Conservation (phyloP, 768 basidiomycete species). For the Termitomyces sp. region DNA sequence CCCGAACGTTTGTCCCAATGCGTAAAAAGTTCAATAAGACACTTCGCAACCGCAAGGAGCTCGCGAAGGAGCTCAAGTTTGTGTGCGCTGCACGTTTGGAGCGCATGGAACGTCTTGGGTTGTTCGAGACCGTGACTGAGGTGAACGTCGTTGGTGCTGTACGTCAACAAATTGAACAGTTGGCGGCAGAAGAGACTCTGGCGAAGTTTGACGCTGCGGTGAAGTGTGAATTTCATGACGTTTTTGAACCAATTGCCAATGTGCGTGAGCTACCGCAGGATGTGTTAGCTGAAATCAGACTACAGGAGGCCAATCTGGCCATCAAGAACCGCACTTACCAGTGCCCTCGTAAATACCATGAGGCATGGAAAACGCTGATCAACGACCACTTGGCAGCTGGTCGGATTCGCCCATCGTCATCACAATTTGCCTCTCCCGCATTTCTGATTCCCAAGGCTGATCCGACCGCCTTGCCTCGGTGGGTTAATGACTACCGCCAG, state of each 20-base stretch:
- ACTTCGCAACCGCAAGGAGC: neutral
- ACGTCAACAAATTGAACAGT: neutral
- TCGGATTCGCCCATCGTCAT: neutral
- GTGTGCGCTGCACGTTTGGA: neutral
- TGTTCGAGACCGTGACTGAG: neutral
- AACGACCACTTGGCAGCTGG: neutral
- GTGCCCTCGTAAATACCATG: neutral
- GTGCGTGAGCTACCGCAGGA: neutral
- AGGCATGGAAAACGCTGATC: neutral
- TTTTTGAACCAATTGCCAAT: neutral
- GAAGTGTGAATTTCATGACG: neutral
- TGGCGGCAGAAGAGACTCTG: neutral
- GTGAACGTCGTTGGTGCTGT: neutral
- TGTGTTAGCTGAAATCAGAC: neutral
- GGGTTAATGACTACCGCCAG: neutral
- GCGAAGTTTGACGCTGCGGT: neutral
- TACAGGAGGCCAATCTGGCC: too few relatives aligned
- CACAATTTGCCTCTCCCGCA: neutral
- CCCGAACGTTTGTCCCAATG: too few relatives aligned
- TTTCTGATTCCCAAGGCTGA: too few relatives aligned
- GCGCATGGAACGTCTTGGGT: neutral
- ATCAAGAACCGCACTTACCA: constrained; percentile 6
- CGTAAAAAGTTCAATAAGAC: neutral
- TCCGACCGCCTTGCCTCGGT: neutral
- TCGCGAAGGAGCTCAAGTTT: neutral